Percentiles rank a stretch among this genome's conserved stretches.
Evolutionary conservation across 2,329 filamentous ascomycete genomes (phyloP).

Genomic region (Botryotinia narcissicola): DNA sequence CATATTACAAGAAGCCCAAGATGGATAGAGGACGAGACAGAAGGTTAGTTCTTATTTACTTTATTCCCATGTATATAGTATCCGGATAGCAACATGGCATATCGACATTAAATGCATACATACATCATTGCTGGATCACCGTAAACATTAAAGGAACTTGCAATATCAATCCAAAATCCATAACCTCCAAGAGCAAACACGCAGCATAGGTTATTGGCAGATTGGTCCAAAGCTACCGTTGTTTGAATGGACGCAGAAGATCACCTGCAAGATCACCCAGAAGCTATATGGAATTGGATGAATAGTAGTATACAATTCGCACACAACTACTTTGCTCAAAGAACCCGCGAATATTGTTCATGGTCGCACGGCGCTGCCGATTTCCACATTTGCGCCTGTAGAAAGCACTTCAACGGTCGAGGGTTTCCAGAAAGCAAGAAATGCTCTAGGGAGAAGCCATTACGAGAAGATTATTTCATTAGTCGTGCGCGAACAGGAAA

Average conservation of each 20-base stretch:
- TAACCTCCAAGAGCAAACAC: not conserved
- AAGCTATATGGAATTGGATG: not conserved
- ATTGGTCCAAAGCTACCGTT: not conserved
- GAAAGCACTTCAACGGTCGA: not conserved
- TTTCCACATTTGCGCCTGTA: slow-evolving; percentile 14
- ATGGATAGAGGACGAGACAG: slow-evolving; percentile 38
- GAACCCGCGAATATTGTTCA: not conserved
- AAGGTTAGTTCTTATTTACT: slow-evolving; percentile 39
- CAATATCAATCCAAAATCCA: not conserved
- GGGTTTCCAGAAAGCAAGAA: not conserved
- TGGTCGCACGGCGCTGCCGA: not conserved
- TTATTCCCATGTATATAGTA: slow-evolving; percentile 17
- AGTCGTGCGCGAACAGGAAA: not conserved
- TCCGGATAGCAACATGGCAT: not conserved
- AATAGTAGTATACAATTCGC: not conserved
- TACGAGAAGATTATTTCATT: not conserved
- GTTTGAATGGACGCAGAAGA: not conserved
- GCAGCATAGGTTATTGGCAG: not conserved
- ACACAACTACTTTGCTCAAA: not conserved
- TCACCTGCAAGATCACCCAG: not conserved
- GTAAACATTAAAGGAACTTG: not conserved
- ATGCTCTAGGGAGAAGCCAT: not conserved
- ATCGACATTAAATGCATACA: not conserved
- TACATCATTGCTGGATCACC: not conserved
- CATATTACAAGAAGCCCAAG: not conserved